A percentile compares a stretch with the other conserved stretches of the same genome.
Conservation (phyloP, 2,329 filamentous ascomycete species). For the Cadophora malorum region DNA sequence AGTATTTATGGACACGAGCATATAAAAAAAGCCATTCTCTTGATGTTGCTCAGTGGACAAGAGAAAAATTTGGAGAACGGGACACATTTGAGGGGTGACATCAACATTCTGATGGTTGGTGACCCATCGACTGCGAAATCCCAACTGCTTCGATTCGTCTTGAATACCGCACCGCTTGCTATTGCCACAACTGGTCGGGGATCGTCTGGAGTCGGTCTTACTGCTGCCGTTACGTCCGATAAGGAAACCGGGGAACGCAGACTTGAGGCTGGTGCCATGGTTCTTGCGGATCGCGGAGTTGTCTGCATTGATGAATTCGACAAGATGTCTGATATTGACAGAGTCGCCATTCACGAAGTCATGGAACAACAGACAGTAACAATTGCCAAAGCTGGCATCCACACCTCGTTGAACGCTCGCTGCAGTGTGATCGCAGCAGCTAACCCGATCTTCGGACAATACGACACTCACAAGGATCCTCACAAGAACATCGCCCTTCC, state of each 20-base stretch:
- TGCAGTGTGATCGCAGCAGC: slow-evolving; percentile 97
- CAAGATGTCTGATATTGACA: slow-evolving; percentile 98
- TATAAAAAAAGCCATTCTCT: slow-evolving; percentile 95
- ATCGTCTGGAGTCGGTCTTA: slow-evolving; percentile 96
- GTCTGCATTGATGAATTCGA: slow-evolving; percentile 99
- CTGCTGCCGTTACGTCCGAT: slow-evolving; percentile 93
- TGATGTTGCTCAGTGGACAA: slow-evolving; percentile 94
- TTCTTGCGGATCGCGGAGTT: slow-evolving; percentile 93
- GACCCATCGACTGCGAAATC: slow-evolving; percentile 98
- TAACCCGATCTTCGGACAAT: slow-evolving; percentile 97
- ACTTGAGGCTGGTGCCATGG: slow-evolving; percentile 97
- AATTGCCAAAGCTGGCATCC: slow-evolving; percentile 97
- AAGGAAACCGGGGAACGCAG: slow-evolving; percentile 97
- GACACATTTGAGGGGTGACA: slow-evolving; percentile 96
- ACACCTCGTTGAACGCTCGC: slow-evolving; percentile 94
- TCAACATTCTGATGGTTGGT: slow-evolving; percentile 99
- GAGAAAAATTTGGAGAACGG: slow-evolving; percentile 99
- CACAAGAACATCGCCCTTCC: slow-evolving; percentile 98
- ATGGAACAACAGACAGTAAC: slow-evolving; percentile 99
- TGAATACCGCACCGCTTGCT: slow-evolving; percentile 94
- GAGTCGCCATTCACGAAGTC: slow-evolving; percentile 99
- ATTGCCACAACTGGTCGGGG: slow-evolving; percentile 97
- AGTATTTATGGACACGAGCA: slow-evolving; percentile 97
- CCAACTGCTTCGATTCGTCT: slow-evolving; percentile 93
- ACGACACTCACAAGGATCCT: slow-evolving; percentile 97